phyloP scores from a whole-genome alignment of 2,329 filamentous ascomycete species.

The Scedosporium aurantiacum region DNA sequence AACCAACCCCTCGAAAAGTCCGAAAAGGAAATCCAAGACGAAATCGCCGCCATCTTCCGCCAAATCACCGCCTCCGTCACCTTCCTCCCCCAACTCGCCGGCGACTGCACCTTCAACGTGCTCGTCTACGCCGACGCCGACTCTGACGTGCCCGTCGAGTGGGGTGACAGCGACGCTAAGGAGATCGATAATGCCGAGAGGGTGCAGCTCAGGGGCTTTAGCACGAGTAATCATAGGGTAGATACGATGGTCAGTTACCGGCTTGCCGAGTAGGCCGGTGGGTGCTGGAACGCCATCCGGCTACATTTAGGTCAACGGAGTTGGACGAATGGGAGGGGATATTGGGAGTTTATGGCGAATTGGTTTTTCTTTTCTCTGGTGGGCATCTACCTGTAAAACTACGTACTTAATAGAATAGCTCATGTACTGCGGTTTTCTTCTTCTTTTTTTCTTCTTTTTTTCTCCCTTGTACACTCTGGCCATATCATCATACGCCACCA shows the following conservation, averaged over 20 bases:
- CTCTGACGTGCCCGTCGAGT: constrained; percentile 92
- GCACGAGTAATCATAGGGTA: constrained; percentile 85
- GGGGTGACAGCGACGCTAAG: constrained; percentile 96
- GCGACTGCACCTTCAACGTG: constrained; percentile 97
- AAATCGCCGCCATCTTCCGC: constrained; percentile 93
- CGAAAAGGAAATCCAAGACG: constrained; percentile 84
- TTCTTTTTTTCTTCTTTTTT: too few relatives aligned
- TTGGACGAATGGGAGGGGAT: background rate
- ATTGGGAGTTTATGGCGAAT: background rate
- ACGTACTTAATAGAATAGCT: background rate
- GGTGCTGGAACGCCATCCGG: background rate
- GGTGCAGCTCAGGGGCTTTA: constrained; percentile 91
- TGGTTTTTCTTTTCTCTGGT: background rate
- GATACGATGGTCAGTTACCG: constrained; percentile 94
- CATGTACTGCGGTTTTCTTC: background rate
- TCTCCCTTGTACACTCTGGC: too few relatives aligned
- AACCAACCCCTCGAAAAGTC: constrained; percentile 56
- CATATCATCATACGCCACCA: too few relatives aligned
- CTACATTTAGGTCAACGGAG: background rate
- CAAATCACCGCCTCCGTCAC: constrained; percentile 98
- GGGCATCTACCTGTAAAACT: background rate
- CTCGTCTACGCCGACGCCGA: constrained; percentile 95
- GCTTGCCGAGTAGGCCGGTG: constrained; percentile 20
- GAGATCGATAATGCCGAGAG: constrained; percentile 92
- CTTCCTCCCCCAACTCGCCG: constrained; percentile 85